Base-by-base conservation (phyloP, 495 filamentous ascomycete genomes). In the Hyaloscypha bicolor region DNA sequence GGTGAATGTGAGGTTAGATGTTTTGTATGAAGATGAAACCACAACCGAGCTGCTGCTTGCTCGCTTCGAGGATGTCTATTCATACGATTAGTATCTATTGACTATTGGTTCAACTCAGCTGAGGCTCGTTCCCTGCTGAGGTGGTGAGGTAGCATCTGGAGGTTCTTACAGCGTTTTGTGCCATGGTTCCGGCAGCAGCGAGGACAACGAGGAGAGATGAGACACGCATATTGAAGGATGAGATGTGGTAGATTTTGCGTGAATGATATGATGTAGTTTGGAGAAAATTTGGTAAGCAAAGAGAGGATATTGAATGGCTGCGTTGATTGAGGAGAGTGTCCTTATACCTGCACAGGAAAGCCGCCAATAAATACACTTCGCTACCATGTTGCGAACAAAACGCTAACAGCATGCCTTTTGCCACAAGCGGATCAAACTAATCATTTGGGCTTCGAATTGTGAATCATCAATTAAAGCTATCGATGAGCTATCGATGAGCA, bases 121-220 rank as follows among this genome's bases (percentile, higher is more conserved):
- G 35, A 37, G 12, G 35, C 35, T 59, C 60, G 0, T 30, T 32
- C 21, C 33, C 8, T 21, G 42, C 16, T 19, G 2, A n/a, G 30
- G 21, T 31, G 12, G 52, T 32, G 39, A n/a, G 9, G 12, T 9
- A 9, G 32, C 21, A 37, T 21, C 12, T 14, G 19, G 33, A 30
- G 35, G 16, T 11, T 37, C 64, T 66, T 60, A 66, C 64, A 19
- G 22, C 11, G 57, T 16, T 67, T 33, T 69, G 67, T 16, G 35
- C 68, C 37, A 64, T 60, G 33, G 48, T 63, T 37, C 48, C 59
- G 52, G 63, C 60, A 22, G 68, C 68, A 21, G 22, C 63, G 21
- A 39, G 48, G n/a, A 70, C 48, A n/a, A 63, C 64, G 45, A 70
- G 63, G 59, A 70, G n/a, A 39, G 57, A 58, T 61, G 63, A 66